These are phyloP conservation scores for Xylariaceae sp. DNA, from an alignment of 2,329 filamentous ascomycete genomes.

Conservation along the genomic window DNA sequence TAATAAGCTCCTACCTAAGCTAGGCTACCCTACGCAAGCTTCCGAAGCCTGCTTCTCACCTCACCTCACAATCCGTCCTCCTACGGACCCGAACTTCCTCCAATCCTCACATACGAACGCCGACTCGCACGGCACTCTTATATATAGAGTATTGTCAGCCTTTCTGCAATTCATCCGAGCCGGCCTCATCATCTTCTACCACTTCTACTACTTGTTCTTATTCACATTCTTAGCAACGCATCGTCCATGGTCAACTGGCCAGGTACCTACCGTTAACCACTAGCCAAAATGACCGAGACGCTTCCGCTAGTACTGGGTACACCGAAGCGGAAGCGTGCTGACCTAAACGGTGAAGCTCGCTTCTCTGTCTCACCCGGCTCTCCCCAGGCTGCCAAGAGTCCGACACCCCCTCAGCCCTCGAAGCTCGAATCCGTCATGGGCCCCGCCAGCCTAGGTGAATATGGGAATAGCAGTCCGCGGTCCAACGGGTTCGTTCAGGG, in stretches of 20 bases:
- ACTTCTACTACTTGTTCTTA: too few species aligned
- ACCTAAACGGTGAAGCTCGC: constrained; percentile 29
- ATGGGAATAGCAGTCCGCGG: constrained; percentile 49
- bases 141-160: too few species aligned
- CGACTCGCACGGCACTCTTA: too few species aligned
- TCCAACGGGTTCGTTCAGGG: constrained; percentile 44
- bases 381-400: constrained; percentile 20
- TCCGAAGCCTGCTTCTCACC: too few species aligned
- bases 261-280: not conserved
- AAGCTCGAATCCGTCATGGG: constrained; percentile 17
- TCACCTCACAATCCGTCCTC: not conserved
- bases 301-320: constrained; percentile 30
- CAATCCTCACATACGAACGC: too few species aligned
- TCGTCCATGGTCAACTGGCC: not conserved
- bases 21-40: not conserved
- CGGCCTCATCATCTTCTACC: too few species aligned
- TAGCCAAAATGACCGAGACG: constrained; percentile 4
- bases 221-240: not conserved
- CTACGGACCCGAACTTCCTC: too few species aligned
- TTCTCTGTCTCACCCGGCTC: constrained; percentile 28
- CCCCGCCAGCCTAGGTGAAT: constrained; percentile 31
- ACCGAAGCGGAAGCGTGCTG: constrained; percentile 44
- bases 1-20: not conserved
- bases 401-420: constrained; percentile 44
- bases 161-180: too few species aligned